Evolutionary conservation across 202 grass and related monocot species (phyloP).

Genomic region (Carex arenaria): DNA sequence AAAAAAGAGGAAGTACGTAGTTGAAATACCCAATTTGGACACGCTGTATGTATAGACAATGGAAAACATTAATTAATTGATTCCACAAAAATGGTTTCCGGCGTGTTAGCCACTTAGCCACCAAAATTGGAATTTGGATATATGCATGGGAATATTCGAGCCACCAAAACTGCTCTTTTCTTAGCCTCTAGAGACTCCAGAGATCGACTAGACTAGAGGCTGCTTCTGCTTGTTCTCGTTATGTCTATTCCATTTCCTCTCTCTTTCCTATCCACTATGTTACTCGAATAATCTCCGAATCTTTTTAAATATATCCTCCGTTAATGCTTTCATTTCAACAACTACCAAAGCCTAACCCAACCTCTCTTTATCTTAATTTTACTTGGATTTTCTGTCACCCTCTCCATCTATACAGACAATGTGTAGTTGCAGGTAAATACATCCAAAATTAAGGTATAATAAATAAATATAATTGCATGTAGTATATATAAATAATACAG

Average conservation of each 20-base stretch:
- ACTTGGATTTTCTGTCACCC: not conserved
- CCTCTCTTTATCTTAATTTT: not conserved
- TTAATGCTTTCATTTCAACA: not conserved
- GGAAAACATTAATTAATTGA: not conserved
- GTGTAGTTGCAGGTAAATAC: not conserved
- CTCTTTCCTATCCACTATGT: not conserved
- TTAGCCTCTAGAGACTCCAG: not conserved
- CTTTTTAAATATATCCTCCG: not conserved
- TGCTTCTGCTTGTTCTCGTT: constrained; percentile 10
- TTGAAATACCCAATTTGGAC: too few relatives aligned
- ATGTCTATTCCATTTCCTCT: not conserved
- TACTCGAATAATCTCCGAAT: constrained; percentile 4
- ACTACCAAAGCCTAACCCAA: not conserved
- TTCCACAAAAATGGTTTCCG: not conserved
- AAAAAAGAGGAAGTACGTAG: too few relatives aligned
- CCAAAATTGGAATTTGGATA: constrained; percentile 2
- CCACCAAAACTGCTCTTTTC: too few relatives aligned
- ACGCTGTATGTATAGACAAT: too few relatives aligned
- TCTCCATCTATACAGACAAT: too few relatives aligned
- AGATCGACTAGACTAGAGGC: not conserved
- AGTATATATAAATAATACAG: not conserved
- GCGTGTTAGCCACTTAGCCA: constrained; percentile 21
- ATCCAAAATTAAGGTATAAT: not conserved
- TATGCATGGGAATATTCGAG: constrained; percentile 14
- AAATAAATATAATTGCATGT: not conserved